Base-by-base conservation (phyloP, 805 yeast genomes). In the Monosporozyma siamensis region DNA sequence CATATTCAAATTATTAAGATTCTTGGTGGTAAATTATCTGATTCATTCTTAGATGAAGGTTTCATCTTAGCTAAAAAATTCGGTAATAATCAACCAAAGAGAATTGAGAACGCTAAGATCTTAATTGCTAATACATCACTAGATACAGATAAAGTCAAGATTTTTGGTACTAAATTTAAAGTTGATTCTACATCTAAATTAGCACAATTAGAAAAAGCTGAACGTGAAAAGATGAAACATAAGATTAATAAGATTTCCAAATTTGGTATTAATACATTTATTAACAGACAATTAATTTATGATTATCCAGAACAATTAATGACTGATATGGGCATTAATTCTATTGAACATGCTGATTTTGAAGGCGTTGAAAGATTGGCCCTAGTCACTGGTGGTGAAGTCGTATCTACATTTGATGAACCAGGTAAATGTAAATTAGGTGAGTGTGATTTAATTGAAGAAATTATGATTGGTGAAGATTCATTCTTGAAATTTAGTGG, bases 231-330 rank as follows among this genome's bases (percentile, higher is more conserved):
- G 70, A 90, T 92, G 97, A 83, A 78, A 65, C 69, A 63, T 43
- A 92, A 92, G 65, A 87, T 92, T 50, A 88, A 80, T 45, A 87
- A 88, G 62, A 92, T 92, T 63, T 78, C 87, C 60, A 80, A 80
- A 51, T 94, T 86, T 61, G 84, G 85, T 43, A 79, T 86, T 59
- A 85, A 86, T 63, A 80, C 90, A 54, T 92, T 92, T 63, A 88
- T 92, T 53, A 92, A 92, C 70, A 80, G 98, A 60, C 98, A 92
- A 68, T 75, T 92, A 58, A 92, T 92, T 58, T 92, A 92, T 67
- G 97, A 92, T 69, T 92, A 90, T 75, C 98, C 98, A 21, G 98
- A 92, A 67, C 96, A 86, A 66, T 72, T 92, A 52, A 85, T 92
- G 58, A 75, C 95, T 5, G 98, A 90, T 53, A 66, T 87, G 34